Evolutionary conservation across 2,329 filamentous ascomycete genomes (phyloP), one percentile per base, ranked within the genome.

Genomic region (Colletotrichum tofieldiae): DNA sequence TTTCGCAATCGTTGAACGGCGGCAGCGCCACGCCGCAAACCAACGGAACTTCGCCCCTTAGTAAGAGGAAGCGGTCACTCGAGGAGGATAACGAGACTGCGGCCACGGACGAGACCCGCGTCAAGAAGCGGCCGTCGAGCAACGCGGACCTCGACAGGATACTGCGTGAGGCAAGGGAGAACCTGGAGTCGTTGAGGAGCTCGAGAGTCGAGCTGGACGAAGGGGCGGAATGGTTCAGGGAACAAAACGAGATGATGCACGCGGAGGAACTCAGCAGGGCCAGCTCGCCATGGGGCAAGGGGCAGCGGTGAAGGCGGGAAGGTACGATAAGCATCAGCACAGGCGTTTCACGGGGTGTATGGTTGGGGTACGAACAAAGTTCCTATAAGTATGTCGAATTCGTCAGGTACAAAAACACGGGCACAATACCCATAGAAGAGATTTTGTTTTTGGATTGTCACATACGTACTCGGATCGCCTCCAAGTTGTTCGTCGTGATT

Each of bases 161-260:
- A 20, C 81, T 87, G 76, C 82, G 82, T 65, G 83, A 85, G 55
- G 83, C 83, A 37, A 64, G 62, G 37, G 80, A 83, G 69, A 82
- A 78, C 47, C 73, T 84, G 35, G 60, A 68, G 78, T 82, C 56
- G 73, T 81, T 87, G 51, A 80, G 80, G 47, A 79, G 80, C 62
- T 79, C 85, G 74, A 81, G 84, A 18, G 79, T 82, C 68, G 85
- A 86, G 68, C 81, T 88, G 78, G 84, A 87, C 72, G 81, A 86
- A 73, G 84, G 82, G 20, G 81, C 81, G n/a, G 79, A 81, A 26
- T 88, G 86, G 86, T 86, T 84, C 76, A 80, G 78, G 65, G 81
- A 82, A 64, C 85, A 88, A 76, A 86, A 83, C 47, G 81, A 84
- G 65, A 81, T 80, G 51, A 73, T 87, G 72, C 81, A 82, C 65